Evolutionary conservation across 164 flowering plant species (phyloP).

Genomic region (Liriodendron chinense): DNA sequence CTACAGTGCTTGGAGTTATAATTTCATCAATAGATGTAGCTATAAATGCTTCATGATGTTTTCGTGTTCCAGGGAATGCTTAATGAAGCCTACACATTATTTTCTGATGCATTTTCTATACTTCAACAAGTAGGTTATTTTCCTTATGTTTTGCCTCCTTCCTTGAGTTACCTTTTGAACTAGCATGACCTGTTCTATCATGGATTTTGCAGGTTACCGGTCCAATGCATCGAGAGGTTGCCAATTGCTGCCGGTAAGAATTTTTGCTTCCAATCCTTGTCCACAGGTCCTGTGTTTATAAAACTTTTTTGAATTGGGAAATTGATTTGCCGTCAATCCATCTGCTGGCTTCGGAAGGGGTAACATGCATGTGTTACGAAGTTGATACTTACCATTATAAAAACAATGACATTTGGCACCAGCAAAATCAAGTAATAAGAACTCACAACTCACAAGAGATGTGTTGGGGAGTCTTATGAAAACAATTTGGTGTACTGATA

Average conservation of each 20-base stretch:
- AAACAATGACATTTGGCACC: background rate
- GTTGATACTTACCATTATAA: too few species aligned
- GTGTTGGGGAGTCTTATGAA: too few species aligned
- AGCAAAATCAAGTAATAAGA: background rate
- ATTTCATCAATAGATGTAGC: background rate
- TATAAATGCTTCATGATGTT: background rate
- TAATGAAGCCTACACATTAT: constrained; percentile 78
- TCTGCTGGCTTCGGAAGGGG: too few species aligned
- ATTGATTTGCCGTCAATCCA: background rate
- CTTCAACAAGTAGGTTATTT: constrained; percentile 76
- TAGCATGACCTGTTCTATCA: background rate
- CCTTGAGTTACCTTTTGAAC: background rate
- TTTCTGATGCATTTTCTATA: constrained; percentile 92
- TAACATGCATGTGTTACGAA: too few species aligned
- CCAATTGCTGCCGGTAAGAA: constrained; percentile 89
- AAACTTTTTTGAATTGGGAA: background rate
- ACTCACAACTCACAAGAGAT: background rate
- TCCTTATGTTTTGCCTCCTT: background rate
- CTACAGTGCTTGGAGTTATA: background rate
- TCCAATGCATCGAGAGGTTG: constrained; percentile 99
- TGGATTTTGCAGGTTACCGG: constrained; percentile 78
- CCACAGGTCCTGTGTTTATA: background rate
- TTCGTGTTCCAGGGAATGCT: constrained; percentile 82
- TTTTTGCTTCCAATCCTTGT: background rate
- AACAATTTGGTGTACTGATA: too few species aligned